Evolutionary conservation across 768 basidiomycete genomes (phyloP).

Genomic region (Suillus decipiens): DNA sequence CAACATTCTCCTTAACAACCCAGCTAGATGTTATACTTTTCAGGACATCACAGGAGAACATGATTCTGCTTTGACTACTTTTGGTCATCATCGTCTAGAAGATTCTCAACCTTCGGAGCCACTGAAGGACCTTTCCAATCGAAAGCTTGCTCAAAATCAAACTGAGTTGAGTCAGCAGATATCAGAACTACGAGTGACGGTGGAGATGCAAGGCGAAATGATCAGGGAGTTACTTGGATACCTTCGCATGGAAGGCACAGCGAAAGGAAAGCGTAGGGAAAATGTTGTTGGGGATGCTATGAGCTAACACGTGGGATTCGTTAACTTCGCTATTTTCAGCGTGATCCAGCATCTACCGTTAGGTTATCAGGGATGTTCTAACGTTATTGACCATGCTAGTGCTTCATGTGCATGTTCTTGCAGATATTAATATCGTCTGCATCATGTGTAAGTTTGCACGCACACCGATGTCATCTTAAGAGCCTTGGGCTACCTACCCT

Average conservation of each 20-base stretch:
- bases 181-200: slow-evolving; percentile 49
- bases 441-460: not conserved
- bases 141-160: slow-evolving; percentile 67
- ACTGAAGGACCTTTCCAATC: slow-evolving; percentile 51
- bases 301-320: slow-evolving; percentile 14
- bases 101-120: slow-evolving; percentile 15
- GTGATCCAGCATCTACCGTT: not conserved
- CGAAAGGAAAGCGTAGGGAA: slow-evolving; percentile 20
- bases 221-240: slow-evolving; percentile 33
- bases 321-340: not conserved
- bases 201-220: slow-evolving; percentile 62
- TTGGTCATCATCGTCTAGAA: slow-evolving; percentile 17
- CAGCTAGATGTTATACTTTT: slow-evolving; percentile 10
- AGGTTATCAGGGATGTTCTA: not conserved
- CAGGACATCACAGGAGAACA: slow-evolving; percentile 16
- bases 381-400: not conserved
- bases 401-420: not conserved
- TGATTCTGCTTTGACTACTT: slow-evolving; percentile 20
- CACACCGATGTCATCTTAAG: not conserved
- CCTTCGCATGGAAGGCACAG: slow-evolving; percentile 18
- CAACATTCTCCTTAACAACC: too few species aligned
- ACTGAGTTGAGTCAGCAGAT: slow-evolving; percentile 68
- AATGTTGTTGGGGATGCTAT: slow-evolving; percentile 15
- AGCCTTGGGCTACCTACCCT: not conserved
- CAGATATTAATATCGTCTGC: not conserved